A percentile compares a stretch with the other conserved stretches of the same genome.
phyloP scores from a whole-genome alignment of 179 eudicot genomes.

The Silene vulgaris region DNA sequence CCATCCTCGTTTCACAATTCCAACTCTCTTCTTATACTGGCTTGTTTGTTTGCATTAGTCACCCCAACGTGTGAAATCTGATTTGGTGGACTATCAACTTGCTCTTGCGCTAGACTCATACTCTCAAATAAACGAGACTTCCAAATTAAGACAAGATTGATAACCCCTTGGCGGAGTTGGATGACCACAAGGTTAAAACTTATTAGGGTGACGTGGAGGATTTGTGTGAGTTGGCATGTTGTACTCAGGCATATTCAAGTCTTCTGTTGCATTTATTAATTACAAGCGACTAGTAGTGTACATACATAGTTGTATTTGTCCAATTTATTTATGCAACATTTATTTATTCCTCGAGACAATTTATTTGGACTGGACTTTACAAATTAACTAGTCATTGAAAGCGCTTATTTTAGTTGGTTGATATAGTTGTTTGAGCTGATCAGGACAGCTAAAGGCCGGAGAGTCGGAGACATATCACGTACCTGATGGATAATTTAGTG shows the following conservation, averaged over 20 bases:
- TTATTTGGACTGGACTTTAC: background rate
- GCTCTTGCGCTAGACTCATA: background rate
- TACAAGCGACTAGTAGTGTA: background rate
- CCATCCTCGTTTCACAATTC: background rate
- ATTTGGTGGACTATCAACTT: background rate
- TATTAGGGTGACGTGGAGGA: background rate
- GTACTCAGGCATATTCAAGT: background rate
- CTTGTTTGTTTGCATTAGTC: background rate
- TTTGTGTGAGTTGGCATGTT: background rate
- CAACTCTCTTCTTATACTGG: background rate
- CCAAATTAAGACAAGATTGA: background rate
- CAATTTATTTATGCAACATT: background rate
- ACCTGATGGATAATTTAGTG: background rate
- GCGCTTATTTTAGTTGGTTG: background rate
- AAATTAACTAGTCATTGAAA: background rate
- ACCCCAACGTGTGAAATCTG: background rate
- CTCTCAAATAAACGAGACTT: background rate
- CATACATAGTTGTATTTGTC: background rate
- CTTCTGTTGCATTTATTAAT: background rate
- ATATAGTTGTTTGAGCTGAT: background rate
- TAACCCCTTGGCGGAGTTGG: background rate
- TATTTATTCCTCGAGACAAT: background rate
- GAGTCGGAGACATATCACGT: background rate
- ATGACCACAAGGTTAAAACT: background rate
- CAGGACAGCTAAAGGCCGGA: background rate